Evolutionary conservation across 2,329 filamentous ascomycete species (phyloP).

Genomic region (Aureobasidium sp.): DNA sequence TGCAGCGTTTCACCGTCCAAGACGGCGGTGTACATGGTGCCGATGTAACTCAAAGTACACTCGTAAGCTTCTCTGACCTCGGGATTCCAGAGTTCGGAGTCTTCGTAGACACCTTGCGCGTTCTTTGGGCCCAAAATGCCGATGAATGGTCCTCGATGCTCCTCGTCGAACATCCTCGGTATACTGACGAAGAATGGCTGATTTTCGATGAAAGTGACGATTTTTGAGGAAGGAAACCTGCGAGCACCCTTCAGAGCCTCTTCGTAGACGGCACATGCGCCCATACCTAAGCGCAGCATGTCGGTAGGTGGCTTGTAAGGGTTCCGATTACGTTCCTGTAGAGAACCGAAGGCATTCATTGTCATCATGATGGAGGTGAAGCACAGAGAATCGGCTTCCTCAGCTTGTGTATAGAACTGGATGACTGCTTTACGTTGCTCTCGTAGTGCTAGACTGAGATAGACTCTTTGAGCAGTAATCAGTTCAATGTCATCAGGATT

Average conservation of each 20-base stretch:
- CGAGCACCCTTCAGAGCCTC: slow-evolving; percentile 20
- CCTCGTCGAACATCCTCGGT: slow-evolving; percentile 21
- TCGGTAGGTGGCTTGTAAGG: slow-evolving; percentile 28
- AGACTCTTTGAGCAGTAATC: not conserved
- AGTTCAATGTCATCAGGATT: not conserved
- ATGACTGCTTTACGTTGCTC: slow-evolving; percentile 26
- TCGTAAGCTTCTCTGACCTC: slow-evolving; percentile 25
- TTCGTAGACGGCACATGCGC: slow-evolving; percentile 25
- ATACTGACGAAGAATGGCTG: slow-evolving; percentile 17
- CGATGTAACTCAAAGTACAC: slow-evolving; percentile 26
- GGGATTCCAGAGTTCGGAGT: slow-evolving; percentile 13
- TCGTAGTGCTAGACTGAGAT: slow-evolving; percentile 21
- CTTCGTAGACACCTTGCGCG: not conserved
- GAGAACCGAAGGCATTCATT: slow-evolving; percentile 25
- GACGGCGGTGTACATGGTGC: slow-evolving; percentile 24
- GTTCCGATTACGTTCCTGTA: slow-evolving; percentile 23
- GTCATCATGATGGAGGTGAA: slow-evolving; percentile 26
- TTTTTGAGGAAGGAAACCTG: slow-evolving; percentile 18
- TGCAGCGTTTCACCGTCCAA: slow-evolving; percentile 21
- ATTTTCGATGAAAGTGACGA: slow-evolving; percentile 7
- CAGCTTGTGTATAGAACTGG: slow-evolving; percentile 21
- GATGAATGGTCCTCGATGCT: slow-evolving; percentile 22
- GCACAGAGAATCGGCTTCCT: slow-evolving; percentile 24
- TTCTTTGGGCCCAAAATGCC: slow-evolving; percentile 17
- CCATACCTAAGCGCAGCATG: slow-evolving; percentile 28